These are phyloP conservation scores for Epicoccum sorghinum DNA, from an alignment of 2,329 filamentous ascomycete species.

Conservation along the genomic window DNA sequence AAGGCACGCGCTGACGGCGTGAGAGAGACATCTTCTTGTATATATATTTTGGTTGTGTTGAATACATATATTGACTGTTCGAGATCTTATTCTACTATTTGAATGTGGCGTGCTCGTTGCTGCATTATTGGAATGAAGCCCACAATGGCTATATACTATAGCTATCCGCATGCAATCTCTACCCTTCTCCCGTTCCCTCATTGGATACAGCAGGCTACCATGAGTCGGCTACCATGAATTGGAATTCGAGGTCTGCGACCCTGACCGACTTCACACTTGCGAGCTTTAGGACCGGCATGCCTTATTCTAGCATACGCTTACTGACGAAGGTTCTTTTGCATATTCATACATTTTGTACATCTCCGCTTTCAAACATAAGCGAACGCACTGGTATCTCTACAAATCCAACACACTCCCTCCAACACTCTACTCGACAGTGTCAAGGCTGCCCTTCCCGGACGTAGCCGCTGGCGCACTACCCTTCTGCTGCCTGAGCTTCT, in stretches of 20 bases:
- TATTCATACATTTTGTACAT: not conserved
- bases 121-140: no score
- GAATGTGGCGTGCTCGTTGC: not conserved
- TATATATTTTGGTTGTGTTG: slow-evolving; percentile 1
- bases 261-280: no score
- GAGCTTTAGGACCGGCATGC: no score
- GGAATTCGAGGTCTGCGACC: no score
- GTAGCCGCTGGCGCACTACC: slow-evolving; percentile 58
- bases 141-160: no score
- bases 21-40: slow-evolving; percentile 11
- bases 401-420: not conserved
- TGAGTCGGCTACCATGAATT: no score
- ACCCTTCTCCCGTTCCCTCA: not conserved
- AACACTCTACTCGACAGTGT: slow-evolving; percentile 35
- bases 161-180: no score
- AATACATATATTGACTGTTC: slow-evolving; percentile 7
- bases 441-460: slow-evolving; percentile 58
- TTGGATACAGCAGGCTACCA: no score
- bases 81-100: not conserved
- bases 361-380: not conserved
- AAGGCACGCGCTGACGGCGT: not conserved
- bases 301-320: no score
- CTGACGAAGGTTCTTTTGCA: no score
- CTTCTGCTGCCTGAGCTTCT: slow-evolving; percentile 72
- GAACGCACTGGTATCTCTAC: slow-evolving; percentile 1